phyloP scores from a whole-genome alignment of 2,329 filamentous ascomycete species.

The Dactylella cylindrospora region DNA sequence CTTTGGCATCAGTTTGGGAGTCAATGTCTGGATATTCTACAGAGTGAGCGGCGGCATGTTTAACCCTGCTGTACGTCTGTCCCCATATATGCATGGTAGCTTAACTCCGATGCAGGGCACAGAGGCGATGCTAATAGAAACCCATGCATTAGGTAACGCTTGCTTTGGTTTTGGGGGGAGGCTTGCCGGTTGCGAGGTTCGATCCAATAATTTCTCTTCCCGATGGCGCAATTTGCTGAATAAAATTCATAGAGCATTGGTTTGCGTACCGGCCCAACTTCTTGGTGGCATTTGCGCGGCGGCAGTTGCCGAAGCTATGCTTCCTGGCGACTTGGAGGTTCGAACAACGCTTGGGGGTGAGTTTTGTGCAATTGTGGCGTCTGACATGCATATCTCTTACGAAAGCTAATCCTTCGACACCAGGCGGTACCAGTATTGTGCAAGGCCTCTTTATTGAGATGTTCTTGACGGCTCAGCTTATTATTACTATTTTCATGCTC shows the following conservation, averaged over 20 bases:
- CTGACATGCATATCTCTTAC: neutral
- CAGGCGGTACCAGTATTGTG: slow-evolving; percentile 22
- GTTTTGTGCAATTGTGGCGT: slow-evolving; percentile 4
- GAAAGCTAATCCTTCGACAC: neutral
- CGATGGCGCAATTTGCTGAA: neutral
- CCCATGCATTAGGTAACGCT: slow-evolving; percentile 42
- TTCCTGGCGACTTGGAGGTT: slow-evolving; percentile 62
- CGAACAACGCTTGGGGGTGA: slow-evolving; percentile 59
- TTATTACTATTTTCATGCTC: slow-evolving; percentile 61
- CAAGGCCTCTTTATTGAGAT: slow-evolving; percentile 66
- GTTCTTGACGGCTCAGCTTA: slow-evolving; percentile 65
- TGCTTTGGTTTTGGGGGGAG: slow-evolving; percentile 18
- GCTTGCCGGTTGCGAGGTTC: slow-evolving; percentile 34
- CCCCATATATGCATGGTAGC: neutral
- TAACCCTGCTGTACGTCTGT: slow-evolving; percentile 51
- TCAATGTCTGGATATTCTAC: slow-evolving; percentile 62
- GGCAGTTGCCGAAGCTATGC: slow-evolving; percentile 60
- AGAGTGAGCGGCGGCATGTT: slow-evolving; percentile 56
- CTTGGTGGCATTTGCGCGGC: slow-evolving; percentile 63
- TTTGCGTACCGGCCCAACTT: slow-evolving; percentile 55
- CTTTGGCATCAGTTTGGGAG: slow-evolving; percentile 58
- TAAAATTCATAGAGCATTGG: slow-evolving; percentile 18
- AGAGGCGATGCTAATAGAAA: neutral
- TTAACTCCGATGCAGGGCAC: neutral
- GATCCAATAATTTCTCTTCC: neutral